Conservation (phyloP, 1,284 basidiomycete genomes). For the Trichosporon sp. region DNA sequence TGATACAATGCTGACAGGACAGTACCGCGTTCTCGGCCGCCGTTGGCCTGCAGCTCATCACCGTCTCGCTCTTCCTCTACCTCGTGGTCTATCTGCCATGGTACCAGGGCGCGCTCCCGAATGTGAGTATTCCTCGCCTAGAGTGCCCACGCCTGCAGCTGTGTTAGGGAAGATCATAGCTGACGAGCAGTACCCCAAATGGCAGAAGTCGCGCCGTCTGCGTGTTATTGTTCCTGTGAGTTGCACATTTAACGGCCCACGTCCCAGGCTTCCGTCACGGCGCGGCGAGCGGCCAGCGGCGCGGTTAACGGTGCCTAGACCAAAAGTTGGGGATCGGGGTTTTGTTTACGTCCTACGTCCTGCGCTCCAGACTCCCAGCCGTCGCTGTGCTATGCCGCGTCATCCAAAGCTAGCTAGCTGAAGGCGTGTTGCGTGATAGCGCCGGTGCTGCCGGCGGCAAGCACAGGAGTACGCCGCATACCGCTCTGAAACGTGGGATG, state of each 20-base stretch:
- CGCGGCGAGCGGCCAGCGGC: background rate
- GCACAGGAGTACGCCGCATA: background rate
- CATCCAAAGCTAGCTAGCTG: background rate
- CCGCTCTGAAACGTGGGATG: background rate
- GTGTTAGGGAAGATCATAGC: background rate
- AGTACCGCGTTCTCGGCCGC: conserved; percentile 28
- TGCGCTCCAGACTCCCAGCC: background rate
- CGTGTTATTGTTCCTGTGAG: conserved; percentile 52
- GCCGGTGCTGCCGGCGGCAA: conserved; percentile 6
- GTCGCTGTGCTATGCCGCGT: no score
- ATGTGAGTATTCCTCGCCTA: conserved; percentile 39
- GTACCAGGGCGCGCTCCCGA: conserved; percentile 53
- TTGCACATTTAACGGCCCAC: background rate
- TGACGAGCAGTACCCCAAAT: conserved; percentile 50
- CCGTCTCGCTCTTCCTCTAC: conserved; percentile 55
- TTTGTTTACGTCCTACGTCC: background rate
- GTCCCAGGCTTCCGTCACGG: no score
- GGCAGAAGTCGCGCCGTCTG: conserved; percentile 53
- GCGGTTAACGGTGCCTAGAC: background rate
- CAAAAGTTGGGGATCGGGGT: conserved; percentile 15
- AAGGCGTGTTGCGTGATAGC: background rate
- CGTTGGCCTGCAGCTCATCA: conserved; percentile 39
- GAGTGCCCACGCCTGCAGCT: no score
- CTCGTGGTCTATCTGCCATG: conserved; percentile 55
- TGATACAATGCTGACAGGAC: conserved; percentile 19